Conservation (phyloP, 1,284 basidiomycete genomes). For the Ceratobasidium sp. region DNA sequence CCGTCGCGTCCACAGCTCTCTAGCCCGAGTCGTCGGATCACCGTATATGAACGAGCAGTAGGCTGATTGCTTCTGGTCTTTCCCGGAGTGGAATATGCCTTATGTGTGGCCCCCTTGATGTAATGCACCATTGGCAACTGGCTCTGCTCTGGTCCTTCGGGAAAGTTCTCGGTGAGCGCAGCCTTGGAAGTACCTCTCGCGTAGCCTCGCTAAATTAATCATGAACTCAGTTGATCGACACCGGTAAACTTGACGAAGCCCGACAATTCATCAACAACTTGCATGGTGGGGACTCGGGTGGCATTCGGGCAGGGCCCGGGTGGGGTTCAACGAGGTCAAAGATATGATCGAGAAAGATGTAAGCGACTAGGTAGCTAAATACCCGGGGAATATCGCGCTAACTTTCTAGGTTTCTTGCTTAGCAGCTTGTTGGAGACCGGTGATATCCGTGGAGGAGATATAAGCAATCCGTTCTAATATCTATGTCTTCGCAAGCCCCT, state of each 20-base stretch:
- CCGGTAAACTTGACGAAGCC: constrained; percentile 87
- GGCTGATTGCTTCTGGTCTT: constrained; percentile 96
- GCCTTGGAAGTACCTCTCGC: constrained; percentile 38
- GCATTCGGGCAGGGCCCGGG: constrained; percentile 79
- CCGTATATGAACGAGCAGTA: constrained; percentile 70
- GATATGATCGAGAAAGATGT: constrained; percentile 89
- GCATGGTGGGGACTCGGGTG: constrained; percentile 86
- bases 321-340: constrained; percentile 94
- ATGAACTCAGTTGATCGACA: constrained; percentile 91
- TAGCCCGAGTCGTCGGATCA: not conserved
- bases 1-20: constrained; percentile 76
- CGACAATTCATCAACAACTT: constrained; percentile 91
- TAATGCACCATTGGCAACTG: constrained; percentile 87
- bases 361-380: constrained; percentile 52
- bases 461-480: constrained; percentile 90
- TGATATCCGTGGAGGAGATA: constrained; percentile 94
- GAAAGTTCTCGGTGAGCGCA: constrained; percentile 85
- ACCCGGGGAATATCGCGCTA: not conserved
- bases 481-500: constrained; percentile 98
- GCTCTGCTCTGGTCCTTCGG: constrained; percentile 92
- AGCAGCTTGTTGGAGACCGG: constrained; percentile 84
- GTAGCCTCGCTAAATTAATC: not conserved
- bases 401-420: constrained; percentile 45
- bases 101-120: constrained; percentile 88
- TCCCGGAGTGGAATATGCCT: constrained; percentile 81